Conservation (phyloP, 371 early-diverging fungal genomes). For the Basidiobolus meristosporus region DNA sequence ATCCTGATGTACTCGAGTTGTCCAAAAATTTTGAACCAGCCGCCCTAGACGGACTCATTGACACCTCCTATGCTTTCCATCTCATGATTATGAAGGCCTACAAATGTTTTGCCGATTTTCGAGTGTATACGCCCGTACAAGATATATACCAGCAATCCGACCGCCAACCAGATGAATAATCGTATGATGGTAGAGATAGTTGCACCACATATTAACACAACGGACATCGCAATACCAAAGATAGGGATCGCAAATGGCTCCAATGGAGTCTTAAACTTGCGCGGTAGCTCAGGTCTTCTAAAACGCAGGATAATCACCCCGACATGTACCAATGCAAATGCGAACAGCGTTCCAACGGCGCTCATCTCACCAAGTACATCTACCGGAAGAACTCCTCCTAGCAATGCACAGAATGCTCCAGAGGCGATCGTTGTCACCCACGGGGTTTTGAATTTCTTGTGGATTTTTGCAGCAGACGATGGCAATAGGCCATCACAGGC, state of each 20-base stretch:
- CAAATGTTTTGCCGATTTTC: no score
- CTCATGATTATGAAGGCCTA: no score
- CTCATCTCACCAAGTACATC: conserved; percentile 70
- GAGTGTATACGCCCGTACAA: conserved; percentile 43
- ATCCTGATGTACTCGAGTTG: no score
- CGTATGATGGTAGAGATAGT: conserved; percentile 29
- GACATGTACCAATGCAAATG: conserved; percentile 63
- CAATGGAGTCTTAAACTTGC: conserved; percentile 62
- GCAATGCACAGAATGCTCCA: conserved; percentile 41
- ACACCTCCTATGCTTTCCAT: no score
- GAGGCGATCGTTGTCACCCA: conserved; percentile 43
- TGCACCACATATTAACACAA: conserved; percentile 36
- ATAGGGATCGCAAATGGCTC: conserved; percentile 39
- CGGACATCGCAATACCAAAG: conserved; percentile 27
- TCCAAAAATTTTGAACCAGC: no score
- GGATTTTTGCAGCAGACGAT: conserved; percentile 18
- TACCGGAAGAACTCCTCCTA: conserved; percentile 59
- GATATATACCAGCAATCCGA: conserved; percentile 51
- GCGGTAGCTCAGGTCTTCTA: conserved; percentile 43
- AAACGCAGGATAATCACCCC: conserved; percentile 59
- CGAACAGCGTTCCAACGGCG: conserved; percentile 66
- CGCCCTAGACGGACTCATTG: no score
- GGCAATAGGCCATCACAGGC: conserved; percentile 16
- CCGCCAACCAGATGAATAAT: conserved; percentile 27
- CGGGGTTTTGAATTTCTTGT: conserved; percentile 39